These are phyloP conservation scores for Mytilinidion resinicola DNA, from an alignment of 495 filamentous ascomycete species.

Conservation along the genomic window DNA sequence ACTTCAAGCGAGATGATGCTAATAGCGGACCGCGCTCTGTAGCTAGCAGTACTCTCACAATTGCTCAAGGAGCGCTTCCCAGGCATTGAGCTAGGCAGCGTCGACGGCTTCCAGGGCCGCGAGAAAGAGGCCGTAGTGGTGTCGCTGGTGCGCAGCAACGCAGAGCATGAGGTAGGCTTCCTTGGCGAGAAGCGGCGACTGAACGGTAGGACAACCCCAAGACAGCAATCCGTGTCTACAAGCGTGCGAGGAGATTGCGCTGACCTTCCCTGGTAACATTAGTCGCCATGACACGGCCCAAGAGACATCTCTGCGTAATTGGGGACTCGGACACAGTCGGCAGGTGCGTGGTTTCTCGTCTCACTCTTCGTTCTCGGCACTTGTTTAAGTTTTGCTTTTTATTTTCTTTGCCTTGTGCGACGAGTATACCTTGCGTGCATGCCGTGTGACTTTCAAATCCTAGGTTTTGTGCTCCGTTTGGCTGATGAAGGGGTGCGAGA, in stretches of 20 bases:
- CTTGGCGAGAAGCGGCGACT: conserved; percentile 85
- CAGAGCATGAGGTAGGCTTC: conserved; percentile 83
- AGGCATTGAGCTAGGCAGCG: conserved; percentile 83
- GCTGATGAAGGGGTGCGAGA: conserved; percentile 4
- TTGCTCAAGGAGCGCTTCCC: conserved; percentile 71
- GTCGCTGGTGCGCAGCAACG: conserved; percentile 83
- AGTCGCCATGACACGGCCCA: conserved; percentile 95
- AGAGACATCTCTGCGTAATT: conserved; percentile 81
- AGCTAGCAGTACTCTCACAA: conserved; percentile 68
- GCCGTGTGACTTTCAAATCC: background rate
- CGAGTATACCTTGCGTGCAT: too few species aligned
- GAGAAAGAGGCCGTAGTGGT: conserved; percentile 96
- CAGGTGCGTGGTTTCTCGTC: conserved; percentile 49
- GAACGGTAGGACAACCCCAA: conserved; percentile 58
- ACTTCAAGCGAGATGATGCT: conserved; percentile 6
- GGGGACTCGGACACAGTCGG: conserved; percentile 90
- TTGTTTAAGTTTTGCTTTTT: background rate
- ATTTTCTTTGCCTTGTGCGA: background rate
- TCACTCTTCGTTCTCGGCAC: background rate
- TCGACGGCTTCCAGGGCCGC: conserved; percentile 94
- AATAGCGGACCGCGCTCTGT: conserved; percentile 9
- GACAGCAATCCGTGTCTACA: conserved; percentile 1
- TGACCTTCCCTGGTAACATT: conserved; percentile 12
- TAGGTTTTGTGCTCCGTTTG: conserved; percentile 8
- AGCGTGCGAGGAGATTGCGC: background rate